phyloP scores from a whole-genome alignment of 257 asterid genomes.

The Ehretia macrophylla region DNA sequence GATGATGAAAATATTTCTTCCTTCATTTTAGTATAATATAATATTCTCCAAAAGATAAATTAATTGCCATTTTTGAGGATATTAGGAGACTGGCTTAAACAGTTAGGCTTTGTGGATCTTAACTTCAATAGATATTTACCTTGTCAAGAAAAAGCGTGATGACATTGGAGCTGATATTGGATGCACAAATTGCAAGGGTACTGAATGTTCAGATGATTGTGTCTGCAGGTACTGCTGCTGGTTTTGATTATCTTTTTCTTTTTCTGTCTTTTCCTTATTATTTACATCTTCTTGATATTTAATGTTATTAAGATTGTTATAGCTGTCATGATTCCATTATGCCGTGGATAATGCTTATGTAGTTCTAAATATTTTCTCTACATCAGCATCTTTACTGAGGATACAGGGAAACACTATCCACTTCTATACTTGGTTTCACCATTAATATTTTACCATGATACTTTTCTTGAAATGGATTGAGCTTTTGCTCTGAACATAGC shows the following conservation, averaged over 20 bases:
- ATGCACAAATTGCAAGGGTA: conserved; percentile 68
- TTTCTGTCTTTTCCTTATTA: neutral
- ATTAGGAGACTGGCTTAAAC: conserved; percentile 4
- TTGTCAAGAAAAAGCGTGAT: conserved; percentile 71
- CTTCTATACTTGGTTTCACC: too few relatives aligned
- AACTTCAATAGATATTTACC: conserved; percentile 67
- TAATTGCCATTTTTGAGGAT: conserved; percentile 3
- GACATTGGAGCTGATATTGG: conserved; percentile 57
- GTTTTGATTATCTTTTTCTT: neutral
- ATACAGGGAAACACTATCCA: too few relatives aligned
- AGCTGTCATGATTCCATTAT: neutral
- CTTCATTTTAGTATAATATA: too few relatives aligned
- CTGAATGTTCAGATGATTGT: conserved; percentile 64
- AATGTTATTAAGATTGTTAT: neutral
- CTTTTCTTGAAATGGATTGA: too few relatives aligned
- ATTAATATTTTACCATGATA: too few relatives aligned
- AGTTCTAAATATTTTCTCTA: too few relatives aligned
- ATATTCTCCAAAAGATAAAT: neutral
- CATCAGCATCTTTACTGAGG: too few relatives aligned
- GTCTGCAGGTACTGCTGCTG: conserved; percentile 69
- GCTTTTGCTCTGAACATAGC: too few relatives aligned
- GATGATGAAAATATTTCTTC: too few relatives aligned
- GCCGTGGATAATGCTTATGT: too few relatives aligned
- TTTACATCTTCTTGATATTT: neutral
- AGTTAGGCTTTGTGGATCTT: conserved; percentile 27